These are phyloP conservation scores for Auricularia auricula-judae DNA, from an alignment of 768 basidiomycete species.

Conservation along the genomic window DNA sequence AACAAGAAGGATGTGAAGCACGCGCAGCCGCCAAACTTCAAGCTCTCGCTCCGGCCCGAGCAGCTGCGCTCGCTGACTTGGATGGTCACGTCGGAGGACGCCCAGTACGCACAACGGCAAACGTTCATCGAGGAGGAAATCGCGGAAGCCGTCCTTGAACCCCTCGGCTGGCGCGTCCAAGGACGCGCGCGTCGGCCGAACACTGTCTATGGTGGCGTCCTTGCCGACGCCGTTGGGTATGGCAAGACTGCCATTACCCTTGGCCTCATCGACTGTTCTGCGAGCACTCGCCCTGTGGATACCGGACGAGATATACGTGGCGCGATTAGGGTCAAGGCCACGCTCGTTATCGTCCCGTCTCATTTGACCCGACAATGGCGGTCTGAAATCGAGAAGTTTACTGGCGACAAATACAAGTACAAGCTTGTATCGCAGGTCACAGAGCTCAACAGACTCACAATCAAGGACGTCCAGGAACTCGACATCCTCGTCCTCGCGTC, in stretches of 20 bases:
- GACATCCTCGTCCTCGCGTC: slow-evolving; percentile 83
- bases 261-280: slow-evolving; percentile 70
- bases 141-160: slow-evolving; percentile 75
- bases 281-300: slow-evolving; percentile 24
- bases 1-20: slow-evolving; percentile 67
- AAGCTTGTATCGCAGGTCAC: slow-evolving; percentile 56
- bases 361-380: slow-evolving; percentile 88
- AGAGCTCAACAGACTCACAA: slow-evolving; percentile 59
- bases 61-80: slow-evolving; percentile 85
- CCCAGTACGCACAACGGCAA: slow-evolving; percentile 28
- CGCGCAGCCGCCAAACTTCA: slow-evolving; percentile 70
- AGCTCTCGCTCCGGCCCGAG: slow-evolving; percentile 61
- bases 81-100: slow-evolving; percentile 78
- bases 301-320: slow-evolving; percentile 27
- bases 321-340: slow-evolving; percentile 69
- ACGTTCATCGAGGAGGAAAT: slow-evolving; percentile 93
- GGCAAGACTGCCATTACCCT: slow-evolving; percentile 95
- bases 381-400: slow-evolving; percentile 77
- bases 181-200: slow-evolving; percentile 74
- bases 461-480: slow-evolving; percentile 66
- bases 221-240: slow-evolving; percentile 94
- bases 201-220: slow-evolving; percentile 73
- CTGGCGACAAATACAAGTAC: slow-evolving; percentile 46
- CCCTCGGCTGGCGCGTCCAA: slow-evolving; percentile 91
- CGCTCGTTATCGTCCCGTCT: slow-evolving; percentile 77